Evolutionary conservation across 2,329 filamentous ascomycete species (phyloP), one percentile per base, ranked within the genome.

Genomic region (Aspergillus piperis): DNA sequence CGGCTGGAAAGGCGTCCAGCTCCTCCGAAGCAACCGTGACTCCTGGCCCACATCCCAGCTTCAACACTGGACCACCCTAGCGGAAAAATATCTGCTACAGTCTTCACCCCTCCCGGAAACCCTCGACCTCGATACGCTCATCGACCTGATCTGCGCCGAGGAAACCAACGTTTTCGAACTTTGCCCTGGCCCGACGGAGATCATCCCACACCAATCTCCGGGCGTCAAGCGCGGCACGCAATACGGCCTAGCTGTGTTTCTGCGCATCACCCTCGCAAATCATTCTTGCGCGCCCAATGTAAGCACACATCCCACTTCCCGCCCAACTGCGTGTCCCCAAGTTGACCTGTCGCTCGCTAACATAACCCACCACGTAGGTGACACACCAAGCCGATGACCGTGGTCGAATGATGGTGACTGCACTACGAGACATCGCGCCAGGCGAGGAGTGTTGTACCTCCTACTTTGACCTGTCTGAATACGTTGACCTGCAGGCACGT

Each of bases 281-380:
- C 57, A 59, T n/a, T 54, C 38, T n/a, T 59, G 57, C 32, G 19
- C 44, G 17, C 57, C 57, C 17, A 59, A 54, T 48, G 50, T 59
- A 54, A 36, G 32, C 10, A 36, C 32, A 36, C 11, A 36, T 36
- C 32, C 32, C 19, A 50, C 48, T 1, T 11, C 17, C 39, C 21
- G 19, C 41, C 19, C 41, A 44, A 21, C 41, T 1, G 0, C 41
- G 17, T 21, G 8, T 13, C 11, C 13, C 15, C 8, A 0, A 19
- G 1, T 19, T 7, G n/a, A 44, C 41, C 32, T 36, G 32, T 36
- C 32, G 32, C 32, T 36, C 41, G 8, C 8, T 44, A 17, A 44
- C 10, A 15, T 2, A 23, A 5, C 41, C 15, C 1, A 36, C n/a
- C 5, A 23, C 32, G 25, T 41, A 59, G 50, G 19, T 59, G 3